These are phyloP conservation scores for Scutellospora calospora DNA, from an alignment of 371 early-diverging fungal species.

Conservation along the genomic window DNA sequence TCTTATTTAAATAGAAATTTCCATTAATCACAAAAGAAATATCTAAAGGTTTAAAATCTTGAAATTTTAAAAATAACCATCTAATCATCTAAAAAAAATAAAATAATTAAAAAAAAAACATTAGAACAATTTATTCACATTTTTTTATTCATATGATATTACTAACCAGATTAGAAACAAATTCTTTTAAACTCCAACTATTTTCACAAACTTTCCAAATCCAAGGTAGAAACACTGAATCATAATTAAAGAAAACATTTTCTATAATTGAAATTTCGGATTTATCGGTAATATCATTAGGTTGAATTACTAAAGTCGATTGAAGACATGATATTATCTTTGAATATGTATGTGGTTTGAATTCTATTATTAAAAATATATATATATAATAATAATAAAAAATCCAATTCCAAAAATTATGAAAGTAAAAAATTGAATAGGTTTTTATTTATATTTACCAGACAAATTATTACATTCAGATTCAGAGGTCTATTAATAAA, in stretches of 20 bases:
- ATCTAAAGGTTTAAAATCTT: background rate
- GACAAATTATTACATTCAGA: background rate
- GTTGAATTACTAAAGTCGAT: background rate
- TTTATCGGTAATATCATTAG: background rate
- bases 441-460: background rate
- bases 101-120: too few species aligned
- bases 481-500: background rate
- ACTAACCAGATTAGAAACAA: conserved; percentile 11
- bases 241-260: conserved; percentile 13
- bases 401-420: too few species aligned
- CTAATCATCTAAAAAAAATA: conserved; percentile 11
- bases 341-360: conserved; percentile 34
- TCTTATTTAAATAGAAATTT: background rate
- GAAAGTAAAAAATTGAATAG: too few species aligned
- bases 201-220: conserved; percentile 26
- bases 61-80: conserved; percentile 25
- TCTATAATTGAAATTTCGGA: background rate
- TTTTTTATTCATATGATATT: background rate
- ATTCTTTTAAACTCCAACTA: conserved; percentile 38
- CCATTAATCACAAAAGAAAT: conserved; percentile 7
- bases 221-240: conserved; percentile 29
- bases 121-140: too few species aligned
- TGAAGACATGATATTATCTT: conserved; percentile 18
- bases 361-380: too few species aligned
- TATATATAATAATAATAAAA: too few species aligned